Evolutionary conservation across 495 filamentous ascomycete genomes (phyloP), one percentile per base, ranked within the genome.

Genomic region (Tuber umbilicatum): DNA sequence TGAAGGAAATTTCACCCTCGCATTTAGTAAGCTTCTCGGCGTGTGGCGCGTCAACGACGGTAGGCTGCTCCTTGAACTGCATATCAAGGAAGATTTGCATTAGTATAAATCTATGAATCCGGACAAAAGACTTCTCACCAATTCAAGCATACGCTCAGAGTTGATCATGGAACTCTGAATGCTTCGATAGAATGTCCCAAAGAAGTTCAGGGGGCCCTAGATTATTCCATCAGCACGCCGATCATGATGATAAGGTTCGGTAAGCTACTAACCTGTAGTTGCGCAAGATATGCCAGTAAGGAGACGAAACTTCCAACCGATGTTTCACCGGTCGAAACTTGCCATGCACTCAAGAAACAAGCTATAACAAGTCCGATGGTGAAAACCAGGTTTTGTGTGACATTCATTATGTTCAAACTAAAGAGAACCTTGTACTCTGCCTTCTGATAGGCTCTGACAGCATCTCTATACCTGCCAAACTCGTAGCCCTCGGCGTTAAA

Each of bases 161-260:
- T 97, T 97, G 81, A 99, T 97, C 91, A 99, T 91, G 71, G 94
- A 92, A 47, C 93, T 93, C 84, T 98, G 95, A 35, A 97, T 95
- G 74, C 93, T 94, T 50, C 95, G 89, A 83, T 98, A 99, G 84
- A 99, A 98, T 0, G 95, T 95, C 70, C 96, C 95, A 84, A 99
- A 97, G 87, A 96, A 99, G 83, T 97, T 97, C 79, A 99, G 87
- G 14, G 95, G 95, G 1, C 90, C 91, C 84, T 97, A 94, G 23
- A 16, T 40, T 43, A 19, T 31, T 70, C 37, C 10, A 16, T 55
- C 7, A 72, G 43, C 21, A n/a, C n/a, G 70, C 35, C 42, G 47
- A 69, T 50, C 31, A 16, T 27, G 21, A 31, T 21, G 35, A 23
- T 10, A 42, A 4, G 69, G 43, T 72, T 37, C 23, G 19, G 27